These are phyloP conservation scores for Fusarium sp. DNA, from an alignment of 2,329 filamentous ascomycete species.

Conservation along the genomic window DNA sequence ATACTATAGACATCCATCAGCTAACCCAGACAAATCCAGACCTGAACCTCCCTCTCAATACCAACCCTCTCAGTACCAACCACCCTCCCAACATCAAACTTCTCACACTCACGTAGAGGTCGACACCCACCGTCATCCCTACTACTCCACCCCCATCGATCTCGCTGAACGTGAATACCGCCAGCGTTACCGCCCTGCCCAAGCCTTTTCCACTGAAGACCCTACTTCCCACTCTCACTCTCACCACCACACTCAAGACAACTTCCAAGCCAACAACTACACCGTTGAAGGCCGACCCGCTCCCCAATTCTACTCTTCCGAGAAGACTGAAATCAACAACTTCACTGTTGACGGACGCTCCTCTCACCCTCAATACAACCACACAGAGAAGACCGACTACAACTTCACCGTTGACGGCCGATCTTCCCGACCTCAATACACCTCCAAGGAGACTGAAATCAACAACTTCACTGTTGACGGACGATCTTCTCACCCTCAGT, in stretches of 20 bases:
- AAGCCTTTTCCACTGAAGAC: conserved; percentile 53
- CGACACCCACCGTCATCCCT: conserved; percentile 64
- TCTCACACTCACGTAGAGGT: conserved; percentile 73
- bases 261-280: conserved; percentile 43
- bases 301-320: conserved; percentile 38
- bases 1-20: conserved; percentile 47
- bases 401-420: conserved; percentile 35
- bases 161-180: conserved; percentile 75
- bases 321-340: conserved; percentile 47
- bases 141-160: conserved; percentile 68
- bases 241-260: conserved; percentile 47
- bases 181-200: conserved; percentile 67
- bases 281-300: conserved; percentile 41
- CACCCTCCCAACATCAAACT: conserved; percentile 63
- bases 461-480: conserved; percentile 50
- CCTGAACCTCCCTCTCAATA: conserved; percentile 59
- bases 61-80: conserved; percentile 51
- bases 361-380: conserved; percentile 31
- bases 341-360: conserved; percentile 48
- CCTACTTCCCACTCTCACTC: conserved; percentile 51
- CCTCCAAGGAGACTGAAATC: conserved; percentile 42
- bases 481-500: conserved; percentile 34
- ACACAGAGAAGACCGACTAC: conserved; percentile 36
- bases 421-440: conserved; percentile 39
- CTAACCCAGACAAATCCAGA: conserved; percentile 50